Base-by-base conservation (phyloP, 768 basidiomycete genomes). In the Tylopilus felleus region DNA sequence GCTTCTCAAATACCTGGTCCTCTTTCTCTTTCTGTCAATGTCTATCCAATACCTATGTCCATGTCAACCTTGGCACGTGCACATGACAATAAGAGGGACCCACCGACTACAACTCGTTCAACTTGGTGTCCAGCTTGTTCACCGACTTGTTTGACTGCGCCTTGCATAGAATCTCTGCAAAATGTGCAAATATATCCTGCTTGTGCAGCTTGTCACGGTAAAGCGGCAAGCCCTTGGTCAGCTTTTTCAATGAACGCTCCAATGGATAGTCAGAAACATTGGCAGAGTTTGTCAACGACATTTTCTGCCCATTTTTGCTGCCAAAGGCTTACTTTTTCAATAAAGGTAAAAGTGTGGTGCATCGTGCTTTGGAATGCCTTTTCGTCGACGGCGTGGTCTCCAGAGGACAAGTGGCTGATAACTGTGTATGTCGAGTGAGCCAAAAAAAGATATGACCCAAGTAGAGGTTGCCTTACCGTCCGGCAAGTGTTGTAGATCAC, bases 191-290 rank as follows among this genome's bases (percentile, higher is more conserved):
- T 6, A 99, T 96, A 1, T 71, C 75, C 39, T 83, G 77, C 57
- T 98, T 94, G 72, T 96, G 91, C 38, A 99, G 74, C 72, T 99
- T 99, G 76, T 98, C 97, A 49, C 93, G 87, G 65, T 99, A 99
- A 73, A 86, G 89, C 44, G 87, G 91, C 23, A 99, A 70, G 1
- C 84, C 94, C 59, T 98, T 97, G 61, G 93, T 90, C 55, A 98
- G 82, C 69, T 95, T 97, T 81, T 97, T 98, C 63, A 98, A 83
- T 0, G 94, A 96, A 29, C 90, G 82, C 60, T 99, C 97, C 1
- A 93, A 95, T 88, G 1, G 89, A 84, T 4, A 92, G 76, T 22
- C 89, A 80, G 85, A 98, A 98, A 8, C 96, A 84, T 64, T 97
- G 93, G 64, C 97, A 99, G 2, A 99, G 84, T 68, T 98, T 99